Evolutionary conservation across 2,329 filamentous ascomycete species (phyloP).

Genomic region (Colletotrichum viniferum): DNA sequence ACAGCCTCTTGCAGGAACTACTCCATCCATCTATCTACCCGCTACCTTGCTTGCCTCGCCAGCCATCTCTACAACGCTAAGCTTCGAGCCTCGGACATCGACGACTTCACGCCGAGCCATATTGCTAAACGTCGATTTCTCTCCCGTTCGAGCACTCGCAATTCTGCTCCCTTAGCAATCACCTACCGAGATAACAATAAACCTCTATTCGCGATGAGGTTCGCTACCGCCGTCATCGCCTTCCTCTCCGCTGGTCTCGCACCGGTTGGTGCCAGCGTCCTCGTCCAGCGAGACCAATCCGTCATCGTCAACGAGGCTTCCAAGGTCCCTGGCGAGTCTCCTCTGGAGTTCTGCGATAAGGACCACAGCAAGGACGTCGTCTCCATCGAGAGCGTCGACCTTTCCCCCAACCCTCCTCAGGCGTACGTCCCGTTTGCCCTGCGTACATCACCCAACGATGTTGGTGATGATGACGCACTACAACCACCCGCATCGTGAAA

Average conservation of each 20-base stretch:
- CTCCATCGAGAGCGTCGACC: slow-evolving; percentile 77
- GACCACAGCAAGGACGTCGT: slow-evolving; percentile 74
- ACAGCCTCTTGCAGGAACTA: slow-evolving; percentile 11
- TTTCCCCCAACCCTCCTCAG: slow-evolving; percentile 84
- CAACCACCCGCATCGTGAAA: background rate
- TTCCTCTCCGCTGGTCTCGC: slow-evolving; percentile 50
- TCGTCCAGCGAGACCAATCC: slow-evolving; percentile 54
- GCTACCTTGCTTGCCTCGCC: background rate
- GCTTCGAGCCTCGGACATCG: slow-evolving; percentile 2
- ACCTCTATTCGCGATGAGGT: slow-evolving; percentile 38
- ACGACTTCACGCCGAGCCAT: slow-evolving; percentile 3
- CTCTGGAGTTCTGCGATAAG: slow-evolving; percentile 75
- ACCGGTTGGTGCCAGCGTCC: slow-evolving; percentile 48
- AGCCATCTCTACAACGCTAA: slow-evolving; percentile 18
- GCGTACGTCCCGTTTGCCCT: slow-evolving; percentile 65
- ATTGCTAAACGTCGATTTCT: background rate
- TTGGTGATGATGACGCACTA: background rate
- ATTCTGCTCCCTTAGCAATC: background rate
- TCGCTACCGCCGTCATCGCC: slow-evolving; percentile 47
- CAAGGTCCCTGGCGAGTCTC: slow-evolving; percentile 83
- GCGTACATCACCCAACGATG: background rate
- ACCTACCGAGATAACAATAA: no score
- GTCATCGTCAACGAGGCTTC: slow-evolving; percentile 55
- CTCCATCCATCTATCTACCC: background rate
- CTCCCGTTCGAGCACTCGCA: background rate